Evolutionary conservation across 306 rosid species (phyloP).

Genomic region (Abrus pulchellus): DNA sequence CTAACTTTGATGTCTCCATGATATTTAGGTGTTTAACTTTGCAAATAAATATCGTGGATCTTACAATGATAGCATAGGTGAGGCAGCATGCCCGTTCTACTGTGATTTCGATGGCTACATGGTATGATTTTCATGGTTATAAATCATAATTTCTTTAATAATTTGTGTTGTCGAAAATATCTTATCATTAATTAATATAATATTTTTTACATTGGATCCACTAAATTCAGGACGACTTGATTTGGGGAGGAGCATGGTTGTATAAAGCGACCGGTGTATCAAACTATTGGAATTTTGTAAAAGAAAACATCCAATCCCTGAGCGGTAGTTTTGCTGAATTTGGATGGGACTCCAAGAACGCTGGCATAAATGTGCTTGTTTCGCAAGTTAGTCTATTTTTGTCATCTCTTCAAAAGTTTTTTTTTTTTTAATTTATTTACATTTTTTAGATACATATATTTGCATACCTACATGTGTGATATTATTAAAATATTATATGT

Average conservation of each 20-base stretch:
- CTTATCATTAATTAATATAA: too few species aligned
- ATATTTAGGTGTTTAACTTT: constrained; percentile 56
- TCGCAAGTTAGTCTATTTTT: constrained; percentile 45
- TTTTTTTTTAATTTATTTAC: background rate
- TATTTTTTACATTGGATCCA: background rate
- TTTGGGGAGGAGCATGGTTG: constrained; percentile 71
- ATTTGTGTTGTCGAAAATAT: too few species aligned
- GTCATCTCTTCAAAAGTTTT: background rate
- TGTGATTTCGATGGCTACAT: constrained; percentile 57
- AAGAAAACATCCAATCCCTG: constrained; percentile 26
- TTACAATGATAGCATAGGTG: constrained; percentile 49
- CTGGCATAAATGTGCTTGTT: constrained; percentile 66
- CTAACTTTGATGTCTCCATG: background rate
- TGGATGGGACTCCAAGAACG: constrained; percentile 66
- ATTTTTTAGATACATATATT: background rate
- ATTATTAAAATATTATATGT: too few species aligned
- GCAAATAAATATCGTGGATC: constrained; percentile 60
- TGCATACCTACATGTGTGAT: too few species aligned
- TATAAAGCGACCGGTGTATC: constrained; percentile 43
- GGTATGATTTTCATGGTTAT: constrained; percentile 45
- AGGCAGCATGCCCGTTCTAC: constrained; percentile 59
- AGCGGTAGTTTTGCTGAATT: constrained; percentile 40
- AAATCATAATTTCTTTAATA: background rate
- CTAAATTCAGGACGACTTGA: constrained; percentile 57
- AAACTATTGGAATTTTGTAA: constrained; percentile 49